Percentiles rank a stretch among this genome's conserved stretches.
These are phyloP conservation scores for Theobroma cacao DNA, from an alignment of 345 rosid species.

Conservation along the genomic window DNA sequence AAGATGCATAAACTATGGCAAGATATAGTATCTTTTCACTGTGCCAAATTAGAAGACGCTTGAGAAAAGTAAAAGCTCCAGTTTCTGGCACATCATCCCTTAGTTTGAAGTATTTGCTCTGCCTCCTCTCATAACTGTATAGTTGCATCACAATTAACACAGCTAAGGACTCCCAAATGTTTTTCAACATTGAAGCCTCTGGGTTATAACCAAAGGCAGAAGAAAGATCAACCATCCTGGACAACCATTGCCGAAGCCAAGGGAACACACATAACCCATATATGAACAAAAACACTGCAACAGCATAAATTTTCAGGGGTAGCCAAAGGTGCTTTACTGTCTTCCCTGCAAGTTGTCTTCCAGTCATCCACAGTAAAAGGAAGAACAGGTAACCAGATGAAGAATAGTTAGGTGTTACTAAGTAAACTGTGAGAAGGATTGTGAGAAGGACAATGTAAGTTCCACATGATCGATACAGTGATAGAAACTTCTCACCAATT, in stretches of 20 bases:
- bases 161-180: constrained; percentile 93
- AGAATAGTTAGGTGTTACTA: constrained; percentile 80
- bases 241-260: constrained; percentile 69
- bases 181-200: constrained; percentile 65
- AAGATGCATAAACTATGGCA: constrained; percentile 76
- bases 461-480: constrained; percentile 86
- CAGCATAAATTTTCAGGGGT: constrained; percentile 75
- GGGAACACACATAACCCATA: constrained; percentile 82
- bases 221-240: constrained; percentile 60
- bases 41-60: constrained; percentile 81
- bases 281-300: constrained; percentile 68
- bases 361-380: constrained; percentile 86
- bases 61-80: constrained; percentile 50
- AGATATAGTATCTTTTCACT: constrained; percentile 78
- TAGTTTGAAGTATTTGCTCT: constrained; percentile 54
- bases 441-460: constrained; percentile 87
- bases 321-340: constrained; percentile 85
- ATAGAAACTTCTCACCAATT: constrained; percentile 75
- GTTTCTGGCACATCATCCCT: neutral
- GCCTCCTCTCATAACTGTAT: constrained; percentile 92
- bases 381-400: constrained; percentile 91
- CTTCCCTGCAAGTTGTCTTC: constrained; percentile 86
- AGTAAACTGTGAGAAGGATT: constrained; percentile 76
- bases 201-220: constrained; percentile 74
- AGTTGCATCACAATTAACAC: constrained; percentile 95